A percentile compares a stretch with the other conserved stretches of the same genome.
Evolutionary conservation across 2,329 filamentous ascomycete species (phyloP).

Genomic region (Sclerotinia trifoliorum): DNA sequence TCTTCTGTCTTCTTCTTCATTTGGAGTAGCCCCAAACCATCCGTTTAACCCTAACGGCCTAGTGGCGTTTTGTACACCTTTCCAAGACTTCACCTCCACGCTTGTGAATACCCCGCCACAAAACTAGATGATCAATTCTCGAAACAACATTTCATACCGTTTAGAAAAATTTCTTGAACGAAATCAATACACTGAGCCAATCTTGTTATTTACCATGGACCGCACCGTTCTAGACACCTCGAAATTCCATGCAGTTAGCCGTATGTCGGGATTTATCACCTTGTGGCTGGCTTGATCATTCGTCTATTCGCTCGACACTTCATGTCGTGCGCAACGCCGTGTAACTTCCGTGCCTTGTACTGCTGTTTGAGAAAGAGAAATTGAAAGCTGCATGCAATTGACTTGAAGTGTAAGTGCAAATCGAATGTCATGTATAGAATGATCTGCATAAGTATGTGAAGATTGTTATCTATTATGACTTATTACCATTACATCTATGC

Average conservation of each 20-base stretch:
- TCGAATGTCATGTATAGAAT: constrained; percentile 10
- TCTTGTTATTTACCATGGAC: background rate
- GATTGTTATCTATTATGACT: background rate
- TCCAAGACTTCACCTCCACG: constrained; percentile 12
- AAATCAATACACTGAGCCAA: background rate
- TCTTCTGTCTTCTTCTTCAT: background rate
- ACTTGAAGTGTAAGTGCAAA: background rate
- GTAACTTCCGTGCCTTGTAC: background rate
- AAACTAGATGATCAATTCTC: background rate
- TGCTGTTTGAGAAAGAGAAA: background rate
- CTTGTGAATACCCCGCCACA: constrained; percentile 3
- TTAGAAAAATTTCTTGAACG: background rate
- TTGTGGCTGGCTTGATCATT: background rate
- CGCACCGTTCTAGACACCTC: background rate
- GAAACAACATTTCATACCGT: background rate
- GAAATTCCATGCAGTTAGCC: constrained; percentile 1
- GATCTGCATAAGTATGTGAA: constrained; percentile 5
- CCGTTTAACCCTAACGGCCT: background rate
- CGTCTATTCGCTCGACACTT: background rate
- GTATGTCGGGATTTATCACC: constrained; percentile 7
- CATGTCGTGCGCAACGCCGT: background rate
- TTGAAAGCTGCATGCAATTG: background rate
- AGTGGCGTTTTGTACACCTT: background rate
- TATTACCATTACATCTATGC: background rate
- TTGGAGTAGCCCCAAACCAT: background rate